phyloP scores from a whole-genome alignment of 768 basidiomycete species.

The Daedaleopsis nitida region DNA sequence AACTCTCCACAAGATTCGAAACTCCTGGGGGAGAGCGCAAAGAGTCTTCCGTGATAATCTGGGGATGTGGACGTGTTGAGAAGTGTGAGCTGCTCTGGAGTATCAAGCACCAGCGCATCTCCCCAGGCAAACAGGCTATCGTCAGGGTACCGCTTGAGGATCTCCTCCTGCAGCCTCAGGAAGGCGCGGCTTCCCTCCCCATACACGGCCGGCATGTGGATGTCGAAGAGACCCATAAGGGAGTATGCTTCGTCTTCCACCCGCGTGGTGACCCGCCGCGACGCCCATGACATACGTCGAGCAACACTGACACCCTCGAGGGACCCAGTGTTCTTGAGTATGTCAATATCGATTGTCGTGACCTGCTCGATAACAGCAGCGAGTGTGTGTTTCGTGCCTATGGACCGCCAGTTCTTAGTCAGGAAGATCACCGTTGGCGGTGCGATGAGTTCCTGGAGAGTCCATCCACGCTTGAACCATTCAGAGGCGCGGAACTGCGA shows the following conservation, averaged over 20 bases:
- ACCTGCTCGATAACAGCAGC: not conserved
- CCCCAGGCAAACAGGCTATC: not conserved
- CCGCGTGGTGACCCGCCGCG: not conserved
- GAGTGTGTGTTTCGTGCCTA: not conserved
- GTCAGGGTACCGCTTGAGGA: not conserved
- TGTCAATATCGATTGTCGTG: not conserved
- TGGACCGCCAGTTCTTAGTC: not conserved
- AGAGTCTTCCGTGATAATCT: not conserved
- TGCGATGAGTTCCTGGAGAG: not conserved
- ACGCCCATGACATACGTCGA: not conserved
- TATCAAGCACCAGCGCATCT: not conserved
- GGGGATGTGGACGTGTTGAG: not conserved
- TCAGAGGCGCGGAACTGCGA: not conserved
- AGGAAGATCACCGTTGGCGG: not conserved
- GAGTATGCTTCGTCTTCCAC: constrained; percentile 1
- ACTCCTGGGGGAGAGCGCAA: not conserved
- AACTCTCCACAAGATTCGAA: not conserved
- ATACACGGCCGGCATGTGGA: constrained; percentile 1
- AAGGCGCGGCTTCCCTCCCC: not conserved
- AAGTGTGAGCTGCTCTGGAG: not conserved
- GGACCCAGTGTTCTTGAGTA: not conserved
- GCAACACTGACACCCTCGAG: not conserved
- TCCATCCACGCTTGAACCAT: not conserved
- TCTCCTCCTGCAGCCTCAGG: not conserved
- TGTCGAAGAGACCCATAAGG: constrained; percentile 1